These are phyloP conservation scores for Lobosporangium transversale DNA, from an alignment of 192 early-diverging fungal species.

Conservation along the genomic window DNA sequence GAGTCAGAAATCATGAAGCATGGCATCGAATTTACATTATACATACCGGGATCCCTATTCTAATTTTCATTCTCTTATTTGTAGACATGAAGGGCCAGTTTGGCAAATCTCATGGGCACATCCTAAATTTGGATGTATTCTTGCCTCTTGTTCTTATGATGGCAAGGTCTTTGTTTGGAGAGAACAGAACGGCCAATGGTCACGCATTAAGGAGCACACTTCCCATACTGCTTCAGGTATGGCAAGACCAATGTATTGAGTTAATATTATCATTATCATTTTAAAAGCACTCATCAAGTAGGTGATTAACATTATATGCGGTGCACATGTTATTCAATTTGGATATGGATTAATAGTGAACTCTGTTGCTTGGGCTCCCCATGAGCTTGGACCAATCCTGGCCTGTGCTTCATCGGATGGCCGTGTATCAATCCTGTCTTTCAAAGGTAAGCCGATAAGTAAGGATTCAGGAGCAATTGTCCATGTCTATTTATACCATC, in stretches of 20 bases:
- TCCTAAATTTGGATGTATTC: slow-evolving; percentile 95
- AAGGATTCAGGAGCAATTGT: too few relatives aligned
- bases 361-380: slow-evolving; percentile 95
- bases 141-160: slow-evolving; percentile 98
- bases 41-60: too few relatives aligned
- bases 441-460: slow-evolving; percentile 76
- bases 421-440: slow-evolving; percentile 90
- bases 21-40: too few relatives aligned
- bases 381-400: slow-evolving; percentile 93
- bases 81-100: slow-evolving; percentile 96
- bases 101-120: slow-evolving; percentile 99
- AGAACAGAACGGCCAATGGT: slow-evolving; percentile 85
- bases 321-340: too few relatives aligned
- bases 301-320: too few relatives aligned
- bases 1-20: neutral
- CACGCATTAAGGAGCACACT: slow-evolving; percentile 86
- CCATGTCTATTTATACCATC: too few relatives aligned
- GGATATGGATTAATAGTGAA: slow-evolving; percentile 87
- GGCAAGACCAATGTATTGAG: too few relatives aligned
- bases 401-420: slow-evolving; percentile 96
- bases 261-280: too few relatives aligned
- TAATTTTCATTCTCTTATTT: slow-evolving; percentile 8
- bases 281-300: too few relatives aligned
- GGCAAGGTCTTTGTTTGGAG: slow-evolving; percentile 96
- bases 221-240: slow-evolving; percentile 90